Conservation (phyloP, 2,329 filamentous ascomycete genomes). For the Verticillium longisporum region DNA sequence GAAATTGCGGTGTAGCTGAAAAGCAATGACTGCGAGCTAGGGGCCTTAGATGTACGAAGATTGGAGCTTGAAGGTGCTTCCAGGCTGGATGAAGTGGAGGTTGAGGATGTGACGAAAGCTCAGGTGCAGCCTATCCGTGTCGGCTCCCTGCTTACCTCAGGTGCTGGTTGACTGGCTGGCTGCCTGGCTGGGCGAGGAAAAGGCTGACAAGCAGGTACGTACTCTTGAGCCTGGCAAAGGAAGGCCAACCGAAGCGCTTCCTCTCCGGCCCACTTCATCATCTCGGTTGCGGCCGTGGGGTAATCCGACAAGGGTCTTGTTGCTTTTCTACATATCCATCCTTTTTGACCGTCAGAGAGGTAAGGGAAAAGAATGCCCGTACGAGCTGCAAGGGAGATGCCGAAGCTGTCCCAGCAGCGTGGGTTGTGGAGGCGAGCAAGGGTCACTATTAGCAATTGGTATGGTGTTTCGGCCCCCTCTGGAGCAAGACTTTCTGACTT, state of each 20-base stretch:
- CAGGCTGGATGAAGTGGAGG: neutral
- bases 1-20: neutral
- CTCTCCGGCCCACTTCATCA: neutral
- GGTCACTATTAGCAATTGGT: too few relatives aligned
- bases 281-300: neutral
- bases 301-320: neutral
- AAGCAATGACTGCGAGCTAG: neutral
- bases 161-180: too few relatives aligned
- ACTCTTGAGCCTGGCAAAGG: neutral
- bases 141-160: neutral
- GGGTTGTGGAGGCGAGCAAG: too few relatives aligned
- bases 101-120: neutral
- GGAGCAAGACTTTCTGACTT: too few relatives aligned
- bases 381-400: too few relatives aligned
- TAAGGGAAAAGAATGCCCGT: neutral
- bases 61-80: neutral
- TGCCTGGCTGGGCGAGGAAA: neutral
- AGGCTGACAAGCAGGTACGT: neutral
- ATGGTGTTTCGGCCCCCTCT: neutral
- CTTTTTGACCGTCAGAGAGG: neutral
- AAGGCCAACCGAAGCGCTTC: neutral
- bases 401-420: too few relatives aligned
- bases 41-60: too few relatives aligned
- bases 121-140: neutral
- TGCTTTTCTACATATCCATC: neutral